phyloP scores from a whole-genome alignment of 768 basidiomycete genomes.

The Calvatia gigantea region DNA sequence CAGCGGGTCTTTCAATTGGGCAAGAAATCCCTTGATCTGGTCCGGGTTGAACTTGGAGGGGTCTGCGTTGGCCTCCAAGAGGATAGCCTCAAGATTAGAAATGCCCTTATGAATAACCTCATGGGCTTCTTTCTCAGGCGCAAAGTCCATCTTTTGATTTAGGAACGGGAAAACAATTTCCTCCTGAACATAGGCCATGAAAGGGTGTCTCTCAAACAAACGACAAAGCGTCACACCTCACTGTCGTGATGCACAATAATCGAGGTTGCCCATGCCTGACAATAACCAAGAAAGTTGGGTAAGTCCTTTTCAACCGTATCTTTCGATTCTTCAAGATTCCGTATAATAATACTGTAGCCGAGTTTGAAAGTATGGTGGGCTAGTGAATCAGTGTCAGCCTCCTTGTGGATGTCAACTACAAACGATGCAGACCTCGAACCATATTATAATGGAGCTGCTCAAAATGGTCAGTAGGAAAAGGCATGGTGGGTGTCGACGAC shows the following conservation, averaged over 20 bases:
- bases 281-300: conserved; percentile 9
- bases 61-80: background rate
- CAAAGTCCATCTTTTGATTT: conserved; percentile 12
- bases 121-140: conserved; percentile 2
- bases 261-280: conserved; percentile 5
- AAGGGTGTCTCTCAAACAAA: background rate
- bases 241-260: conserved; percentile 5
- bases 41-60: background rate
- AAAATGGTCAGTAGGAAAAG: conserved; percentile 6
- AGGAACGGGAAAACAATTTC: conserved; percentile 6
- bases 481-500: background rate
- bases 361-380: conserved; percentile 10
- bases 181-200: background rate
- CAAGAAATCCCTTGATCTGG: background rate
- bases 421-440: conserved; percentile 1
- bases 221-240: background rate
- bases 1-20: conserved; percentile 6
- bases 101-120: conserved; percentile 2
- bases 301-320: background rate
- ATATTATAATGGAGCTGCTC: conserved; percentile 10
- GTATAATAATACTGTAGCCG: conserved; percentile 1
- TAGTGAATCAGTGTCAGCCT: background rate
- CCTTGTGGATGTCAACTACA: background rate
- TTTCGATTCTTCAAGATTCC: background rate
- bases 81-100: background rate